Evolutionary conservation across 163 green algal genomes (phyloP), one percentile per base, ranked within the genome.

Genomic region (Smithsoniella earleae): DNA sequence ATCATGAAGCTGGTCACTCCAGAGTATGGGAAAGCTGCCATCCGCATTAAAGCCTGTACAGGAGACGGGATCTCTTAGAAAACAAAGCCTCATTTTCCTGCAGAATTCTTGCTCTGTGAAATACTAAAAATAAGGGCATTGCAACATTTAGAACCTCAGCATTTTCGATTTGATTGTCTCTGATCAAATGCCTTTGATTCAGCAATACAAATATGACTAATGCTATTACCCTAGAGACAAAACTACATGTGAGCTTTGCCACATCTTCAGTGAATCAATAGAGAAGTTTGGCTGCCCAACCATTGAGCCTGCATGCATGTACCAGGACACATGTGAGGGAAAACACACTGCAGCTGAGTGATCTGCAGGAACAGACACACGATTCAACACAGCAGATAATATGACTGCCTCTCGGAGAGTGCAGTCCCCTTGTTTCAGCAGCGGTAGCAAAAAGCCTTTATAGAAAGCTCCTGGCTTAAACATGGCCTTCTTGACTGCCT

Each of bases 1-100:
- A 99, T 94, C 86, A 99, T 98, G 87, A 98, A 99, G 77, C 80
- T 91, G 64, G 89, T 97, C 46, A 89, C 94, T 73, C 94, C 94
- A 27, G 77, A 86, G 83, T 97, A 98, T 16, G 37, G 36, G 58
- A 78, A 58, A 54, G 87, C 72, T 1, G 82, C 83, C 74, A 91
- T 78, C 2, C 93, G 89, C 79, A 97, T 83, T 77, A 98, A 81
- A 2, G 93, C 94, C 8, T 74, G 64, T 33, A 69, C 58, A 10
- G 6, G 43, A 16, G 43, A 54, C 16, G 16, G 16, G 43, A 16
- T 27, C 43, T 54, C 18, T 18, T 27, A 16, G 18, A 18, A 18
- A 16, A 18, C 43, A 54, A 16, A 54, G 43, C 43, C 43, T 18
- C 43, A 54, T 18, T 27, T 18, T 18, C 43, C n/a, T n/a, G n/a